Evolutionary conservation across 768 basidiomycete genomes (phyloP).

Genomic region (Boletus fagicola): DNA sequence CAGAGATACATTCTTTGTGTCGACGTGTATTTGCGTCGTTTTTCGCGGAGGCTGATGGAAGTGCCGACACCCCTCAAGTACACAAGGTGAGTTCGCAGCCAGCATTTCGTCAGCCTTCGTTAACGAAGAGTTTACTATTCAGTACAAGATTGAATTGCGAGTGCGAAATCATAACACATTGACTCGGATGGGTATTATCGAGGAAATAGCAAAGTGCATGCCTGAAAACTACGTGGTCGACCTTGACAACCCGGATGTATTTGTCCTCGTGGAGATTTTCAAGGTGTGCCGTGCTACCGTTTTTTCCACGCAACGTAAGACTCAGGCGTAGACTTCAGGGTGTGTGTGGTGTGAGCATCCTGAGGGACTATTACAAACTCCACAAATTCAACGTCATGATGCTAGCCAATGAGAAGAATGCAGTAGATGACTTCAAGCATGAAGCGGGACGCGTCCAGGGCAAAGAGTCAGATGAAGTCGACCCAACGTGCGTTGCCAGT

Average conservation of each 20-base stretch:
- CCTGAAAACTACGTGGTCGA: constrained; percentile 68
- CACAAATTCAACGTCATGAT: constrained; percentile 81
- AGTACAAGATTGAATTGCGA: constrained; percentile 84
- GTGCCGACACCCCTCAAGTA: constrained; percentile 32
- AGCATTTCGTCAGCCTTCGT: background rate
- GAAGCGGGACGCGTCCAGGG: constrained; percentile 34
- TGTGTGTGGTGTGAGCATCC: constrained; percentile 72
- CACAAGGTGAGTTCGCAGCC: constrained; percentile 37
- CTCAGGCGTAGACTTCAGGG: constrained; percentile 43
- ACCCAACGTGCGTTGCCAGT: background rate
- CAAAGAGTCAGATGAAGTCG: constrained; percentile 11
- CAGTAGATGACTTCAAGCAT: constrained; percentile 32
- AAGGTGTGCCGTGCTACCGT: constrained; percentile 51
- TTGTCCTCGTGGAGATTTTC: constrained; percentile 79
- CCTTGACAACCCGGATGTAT: constrained; percentile 64
- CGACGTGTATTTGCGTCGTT: constrained; percentile 51
- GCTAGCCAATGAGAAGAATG: constrained; percentile 54
- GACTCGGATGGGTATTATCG: constrained; percentile 55
- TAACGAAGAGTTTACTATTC: background rate
- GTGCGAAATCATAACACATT: constrained; percentile 76
- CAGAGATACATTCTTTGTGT: constrained; percentile 67
- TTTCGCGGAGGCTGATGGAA: constrained; percentile 43
- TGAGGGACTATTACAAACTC: constrained; percentile 66
- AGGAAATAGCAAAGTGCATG: constrained; percentile 67
- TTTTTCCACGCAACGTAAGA: background rate